A percentile compares a stretch with the other conserved stretches of the same genome.
These are phyloP conservation scores for Globisporangium yorkense DNA, from an alignment of 352 stramenopile genomes.

Conservation along the genomic window DNA sequence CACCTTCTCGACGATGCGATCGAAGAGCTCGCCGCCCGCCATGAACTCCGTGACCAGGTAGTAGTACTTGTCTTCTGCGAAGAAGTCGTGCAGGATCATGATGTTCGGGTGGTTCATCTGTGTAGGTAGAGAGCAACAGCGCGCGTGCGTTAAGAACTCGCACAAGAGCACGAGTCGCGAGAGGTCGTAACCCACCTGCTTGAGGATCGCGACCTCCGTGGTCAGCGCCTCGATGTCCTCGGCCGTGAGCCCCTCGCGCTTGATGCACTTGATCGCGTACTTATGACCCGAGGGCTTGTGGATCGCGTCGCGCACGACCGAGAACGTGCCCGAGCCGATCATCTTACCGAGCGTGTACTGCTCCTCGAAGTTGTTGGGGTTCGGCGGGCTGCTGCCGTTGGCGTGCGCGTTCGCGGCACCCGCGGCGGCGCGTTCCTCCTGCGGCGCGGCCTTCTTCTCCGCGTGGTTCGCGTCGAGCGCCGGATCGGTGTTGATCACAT, in stretches of 20 bases:
- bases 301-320: constrained; percentile 77
- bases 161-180: too few relatives aligned
- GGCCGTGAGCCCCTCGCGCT: constrained; percentile 77
- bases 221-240: constrained; percentile 87
- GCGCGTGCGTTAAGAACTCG: neutral
- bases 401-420: neutral
- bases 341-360: constrained; percentile 83
- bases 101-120: constrained; percentile 92
- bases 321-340: constrained; percentile 89
- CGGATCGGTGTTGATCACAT: constrained; percentile 32
- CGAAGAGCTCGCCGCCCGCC: constrained; percentile 87
- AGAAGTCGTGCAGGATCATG: constrained; percentile 92
- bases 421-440: constrained; percentile 14
- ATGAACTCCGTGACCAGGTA: constrained; percentile 98
- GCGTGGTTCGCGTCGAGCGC: constrained; percentile 24
- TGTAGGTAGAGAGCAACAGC: neutral
- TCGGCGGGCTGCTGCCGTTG: constrained; percentile 20
- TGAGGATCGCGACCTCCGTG: constrained; percentile 81
- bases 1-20: constrained; percentile 85
- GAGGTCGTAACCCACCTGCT: constrained; percentile 42
- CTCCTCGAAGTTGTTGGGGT: constrained; percentile 75
- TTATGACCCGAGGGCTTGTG: constrained; percentile 80
- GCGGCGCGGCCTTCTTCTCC: constrained; percentile 21
- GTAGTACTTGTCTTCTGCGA: constrained; percentile 92
- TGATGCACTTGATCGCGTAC: constrained; percentile 92